phyloP scores from a whole-genome alignment of 192 early-diverging fungal genomes.

The Gaertneriomyces sp. region DNA sequence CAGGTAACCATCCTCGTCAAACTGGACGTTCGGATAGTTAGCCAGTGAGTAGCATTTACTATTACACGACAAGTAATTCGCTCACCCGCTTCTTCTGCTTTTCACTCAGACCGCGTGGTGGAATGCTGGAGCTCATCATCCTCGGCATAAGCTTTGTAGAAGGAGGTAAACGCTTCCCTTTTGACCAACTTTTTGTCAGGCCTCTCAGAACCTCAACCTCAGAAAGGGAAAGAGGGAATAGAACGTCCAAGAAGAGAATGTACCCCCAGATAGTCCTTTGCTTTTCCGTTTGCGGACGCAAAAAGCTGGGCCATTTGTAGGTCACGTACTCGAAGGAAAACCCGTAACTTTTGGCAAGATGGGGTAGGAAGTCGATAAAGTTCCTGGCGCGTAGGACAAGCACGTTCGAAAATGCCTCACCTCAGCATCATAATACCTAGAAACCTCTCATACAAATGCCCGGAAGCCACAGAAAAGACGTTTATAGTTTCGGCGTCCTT shows the following conservation, averaged over 20 bases:
- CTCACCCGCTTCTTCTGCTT: too few relatives aligned
- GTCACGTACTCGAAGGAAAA: constrained; percentile 96
- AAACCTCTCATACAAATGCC: constrained; percentile 96
- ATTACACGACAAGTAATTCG: too few relatives aligned
- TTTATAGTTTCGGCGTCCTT: constrained; percentile 83
- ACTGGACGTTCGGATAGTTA: background rate
- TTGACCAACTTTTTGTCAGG: too few relatives aligned
- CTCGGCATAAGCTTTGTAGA: too few relatives aligned
- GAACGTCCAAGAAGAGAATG: constrained; percentile 96
- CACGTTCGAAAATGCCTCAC: too few relatives aligned
- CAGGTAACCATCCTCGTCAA: constrained; percentile 54
- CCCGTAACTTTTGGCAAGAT: constrained; percentile 77
- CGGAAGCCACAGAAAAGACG: constrained; percentile 97
- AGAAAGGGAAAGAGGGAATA: constrained; percentile 91
- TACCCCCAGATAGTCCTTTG: constrained; percentile 98
- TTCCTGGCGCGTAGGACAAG: background rate
- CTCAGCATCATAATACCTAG: constrained; percentile 91
- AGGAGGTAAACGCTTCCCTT: too few relatives aligned
- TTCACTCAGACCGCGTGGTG: too few relatives aligned
- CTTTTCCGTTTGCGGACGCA: constrained; percentile 86
- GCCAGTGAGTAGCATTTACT: too few relatives aligned
- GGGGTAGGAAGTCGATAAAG: constrained; percentile 76
- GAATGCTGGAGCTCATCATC: too few relatives aligned
- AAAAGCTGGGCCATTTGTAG: constrained; percentile 98
- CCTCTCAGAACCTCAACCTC: too few relatives aligned